A percentile compares a stretch with the other conserved stretches of the same genome.
Conservation (phyloP, 768 basidiomycete species). For the Nevesoporus exiguus region DNA sequence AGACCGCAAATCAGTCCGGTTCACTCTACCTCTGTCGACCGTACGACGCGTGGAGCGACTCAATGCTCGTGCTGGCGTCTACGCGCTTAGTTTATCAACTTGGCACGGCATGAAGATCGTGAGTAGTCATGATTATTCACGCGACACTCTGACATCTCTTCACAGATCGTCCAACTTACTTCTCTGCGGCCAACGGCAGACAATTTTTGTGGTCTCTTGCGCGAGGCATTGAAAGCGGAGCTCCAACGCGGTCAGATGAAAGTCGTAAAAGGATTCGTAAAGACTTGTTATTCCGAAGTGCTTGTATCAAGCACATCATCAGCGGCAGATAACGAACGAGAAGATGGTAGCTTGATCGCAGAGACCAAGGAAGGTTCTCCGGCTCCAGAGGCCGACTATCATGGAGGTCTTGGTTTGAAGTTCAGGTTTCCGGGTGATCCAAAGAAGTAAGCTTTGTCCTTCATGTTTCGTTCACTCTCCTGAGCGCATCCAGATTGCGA, state of each 20-base stretch:
- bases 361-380: constrained; percentile 49
- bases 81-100: constrained; percentile 89
- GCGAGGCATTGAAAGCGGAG: constrained; percentile 86
- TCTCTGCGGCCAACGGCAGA: constrained; percentile 92
- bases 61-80: constrained; percentile 91
- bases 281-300: constrained; percentile 93
- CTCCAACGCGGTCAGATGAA: constrained; percentile 94
- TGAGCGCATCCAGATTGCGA: constrained; percentile 53
- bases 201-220: constrained; percentile 83
- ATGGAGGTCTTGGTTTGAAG: constrained; percentile 73
- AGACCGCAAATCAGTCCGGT: constrained; percentile 88
- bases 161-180: constrained; percentile 88
- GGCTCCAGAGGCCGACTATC: constrained; percentile 54
- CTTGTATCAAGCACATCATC: constrained; percentile 58
- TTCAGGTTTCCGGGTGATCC: constrained; percentile 93
- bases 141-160: constrained; percentile 4
- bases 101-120: constrained; percentile 97
- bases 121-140: constrained; percentile 8
- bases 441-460: constrained; percentile 61
- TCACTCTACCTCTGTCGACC: constrained; percentile 88
- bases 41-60: constrained; percentile 91
- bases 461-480: background rate
- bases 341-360: constrained; percentile 60
- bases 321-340: constrained; percentile 62
- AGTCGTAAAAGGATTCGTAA: constrained; percentile 81